Evolutionary conservation across 441 rosid species (phyloP).

Genomic region (Metrosideros polymorpha): DNA sequence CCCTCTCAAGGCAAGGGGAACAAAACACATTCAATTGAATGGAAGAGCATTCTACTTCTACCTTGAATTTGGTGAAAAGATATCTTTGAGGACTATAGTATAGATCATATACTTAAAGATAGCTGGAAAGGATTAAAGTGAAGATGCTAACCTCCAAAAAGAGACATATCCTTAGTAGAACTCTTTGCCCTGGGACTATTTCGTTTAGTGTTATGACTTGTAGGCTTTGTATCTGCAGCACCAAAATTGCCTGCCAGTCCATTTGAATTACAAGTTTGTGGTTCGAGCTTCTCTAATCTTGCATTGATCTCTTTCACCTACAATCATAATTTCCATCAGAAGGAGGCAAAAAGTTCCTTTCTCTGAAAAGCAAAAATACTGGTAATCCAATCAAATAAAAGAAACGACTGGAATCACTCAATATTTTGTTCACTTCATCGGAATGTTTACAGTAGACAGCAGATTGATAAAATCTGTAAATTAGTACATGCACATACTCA

Average conservation of each 20-base stretch:
- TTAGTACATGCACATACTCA: slow-evolving; percentile 10
- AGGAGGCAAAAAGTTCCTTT: neutral
- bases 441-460: neutral
- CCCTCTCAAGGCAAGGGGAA: neutral
- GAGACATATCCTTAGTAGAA: slow-evolving; percentile 67
- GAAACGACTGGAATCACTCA: neutral
- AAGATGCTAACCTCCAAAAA: slow-evolving; percentile 63
- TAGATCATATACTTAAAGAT: neutral
- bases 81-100: neutral
- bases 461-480: neutral
- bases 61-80: neutral
- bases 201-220: slow-evolving; percentile 47
- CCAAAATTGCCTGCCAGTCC: slow-evolving; percentile 38
- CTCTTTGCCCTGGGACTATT: slow-evolving; percentile 87
- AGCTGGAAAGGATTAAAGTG: slow-evolving; percentile 1
- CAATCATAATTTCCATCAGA: slow-evolving; percentile 5
- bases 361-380: neutral
- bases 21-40: neutral
- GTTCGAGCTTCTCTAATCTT: slow-evolving; percentile 87
- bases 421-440: neutral
- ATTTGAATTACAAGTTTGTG: slow-evolving; percentile 57
- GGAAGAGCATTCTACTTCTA: neutral
- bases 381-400: neutral
- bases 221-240: slow-evolving; percentile 51
- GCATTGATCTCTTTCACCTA: slow-evolving; percentile 97